Percentiles rank a stretch among this genome's conserved stretches.
These are phyloP conservation scores for Pseudognaphalium luteoalbum DNA, from an alignment of 129 eudicot genomes.

Conservation along the genomic window DNA sequence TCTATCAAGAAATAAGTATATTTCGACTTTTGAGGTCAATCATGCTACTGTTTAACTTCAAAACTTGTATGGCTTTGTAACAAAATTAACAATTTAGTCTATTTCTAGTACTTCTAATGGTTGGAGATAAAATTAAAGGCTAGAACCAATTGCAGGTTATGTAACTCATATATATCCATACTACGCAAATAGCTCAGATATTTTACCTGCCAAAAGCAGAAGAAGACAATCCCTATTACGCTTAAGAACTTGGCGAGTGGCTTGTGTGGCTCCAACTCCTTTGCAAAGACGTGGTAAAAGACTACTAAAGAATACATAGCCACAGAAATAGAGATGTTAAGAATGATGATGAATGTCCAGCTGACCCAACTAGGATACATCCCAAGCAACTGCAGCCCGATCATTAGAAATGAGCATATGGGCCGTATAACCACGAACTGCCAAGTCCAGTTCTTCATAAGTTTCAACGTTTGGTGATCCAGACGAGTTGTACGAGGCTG, in stretches of 20 bases:
- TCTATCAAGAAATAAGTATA: background rate
- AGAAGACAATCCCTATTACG: conserved; percentile 74
- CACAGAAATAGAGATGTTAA: conserved; percentile 59
- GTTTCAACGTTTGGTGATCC: conserved; percentile 65
- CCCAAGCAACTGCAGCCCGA: conserved; percentile 61
- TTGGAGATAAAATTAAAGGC: background rate
- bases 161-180: background rate
- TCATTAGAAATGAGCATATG: conserved; percentile 69
- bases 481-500: conserved; percentile 67
- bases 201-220: conserved; percentile 94
- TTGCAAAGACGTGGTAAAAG: conserved; percentile 78
- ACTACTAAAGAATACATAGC: conserved; percentile 84
- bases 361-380: conserved; percentile 69
- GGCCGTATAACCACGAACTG: conserved; percentile 85
- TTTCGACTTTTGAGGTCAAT: conserved; percentile 9
- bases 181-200: background rate
- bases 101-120: background rate
- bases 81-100: background rate
- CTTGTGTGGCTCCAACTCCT: conserved; percentile 83
- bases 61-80: background rate
- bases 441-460: conserved; percentile 83
- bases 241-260: conserved; percentile 88
- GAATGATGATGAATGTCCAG: conserved; percentile 74
- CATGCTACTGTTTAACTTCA: background rate
- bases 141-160: background rate